These are phyloP conservation scores for Plasmodium knowlesi DNA, from an alignment of 169 alveolate species.

Conservation along the genomic window DNA sequence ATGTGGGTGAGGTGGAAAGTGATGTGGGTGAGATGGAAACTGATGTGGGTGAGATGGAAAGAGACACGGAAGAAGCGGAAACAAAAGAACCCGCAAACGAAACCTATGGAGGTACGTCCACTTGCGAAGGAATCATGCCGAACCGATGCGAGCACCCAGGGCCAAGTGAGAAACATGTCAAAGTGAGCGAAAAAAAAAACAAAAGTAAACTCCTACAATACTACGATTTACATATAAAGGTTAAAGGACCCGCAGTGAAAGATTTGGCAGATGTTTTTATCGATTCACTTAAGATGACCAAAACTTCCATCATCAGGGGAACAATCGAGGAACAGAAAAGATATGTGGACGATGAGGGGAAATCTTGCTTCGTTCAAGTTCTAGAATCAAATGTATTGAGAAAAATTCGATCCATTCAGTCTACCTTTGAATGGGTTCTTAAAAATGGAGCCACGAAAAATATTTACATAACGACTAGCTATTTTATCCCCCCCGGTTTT, in stretches of 20 bases:
- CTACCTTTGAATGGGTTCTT: constrained; percentile 44
- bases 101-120: neutral
- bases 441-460: constrained; percentile 78
- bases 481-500: constrained; percentile 88
- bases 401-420: constrained; percentile 78
- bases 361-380: constrained; percentile 79
- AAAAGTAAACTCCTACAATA: constrained; percentile 62
- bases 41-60: neutral
- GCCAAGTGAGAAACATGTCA: neutral
- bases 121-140: neutral
- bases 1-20: neutral
- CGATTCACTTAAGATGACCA: constrained; percentile 79
- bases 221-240: constrained; percentile 68
- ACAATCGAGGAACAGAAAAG: constrained; percentile 61
- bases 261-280: constrained; percentile 81
- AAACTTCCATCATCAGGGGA: constrained; percentile 3
- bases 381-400: constrained; percentile 81
- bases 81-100: neutral
- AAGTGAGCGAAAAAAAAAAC: constrained; percentile 19
- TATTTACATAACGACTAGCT: constrained; percentile 86
- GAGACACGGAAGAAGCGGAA: neutral
- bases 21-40: neutral
- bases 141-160: neutral
- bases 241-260: constrained; percentile 81
- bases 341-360: constrained; percentile 62